A percentile compares a stretch with the other conserved stretches of the same genome.
phyloP scores from a whole-genome alignment of 2,329 filamentous ascomycete species.

The Penicillium sp. region DNA sequence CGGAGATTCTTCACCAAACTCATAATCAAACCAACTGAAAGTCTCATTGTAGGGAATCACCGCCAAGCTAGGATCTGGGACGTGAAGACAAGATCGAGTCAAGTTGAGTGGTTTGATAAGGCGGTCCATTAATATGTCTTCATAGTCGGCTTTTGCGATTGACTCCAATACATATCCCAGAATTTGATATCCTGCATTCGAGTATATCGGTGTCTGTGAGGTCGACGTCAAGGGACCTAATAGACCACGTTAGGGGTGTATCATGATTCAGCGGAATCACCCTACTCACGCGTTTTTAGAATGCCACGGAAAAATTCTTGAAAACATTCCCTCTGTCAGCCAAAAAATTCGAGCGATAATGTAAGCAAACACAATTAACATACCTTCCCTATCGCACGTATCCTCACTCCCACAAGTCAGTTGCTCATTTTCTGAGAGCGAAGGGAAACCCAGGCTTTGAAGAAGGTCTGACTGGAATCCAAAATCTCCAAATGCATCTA shows the following conservation, averaged over 20 bases:
- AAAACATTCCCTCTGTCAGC: background rate
- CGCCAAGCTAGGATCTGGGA: constrained; percentile 14
- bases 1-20: constrained; percentile 44
- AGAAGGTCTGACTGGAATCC: constrained; percentile 6
- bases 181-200: constrained; percentile 39
- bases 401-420: constrained; percentile 13
- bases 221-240: constrained; percentile 31
- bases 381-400: constrained; percentile 15
- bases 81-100: constrained; percentile 33
- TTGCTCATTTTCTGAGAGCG: constrained; percentile 5
- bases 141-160: constrained; percentile 41
- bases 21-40: constrained; percentile 34
- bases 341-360: background rate
- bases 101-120: constrained; percentile 44
- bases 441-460: constrained; percentile 15
- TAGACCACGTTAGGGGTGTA: background rate
- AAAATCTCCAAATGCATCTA: constrained; percentile 17
- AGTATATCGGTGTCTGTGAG: constrained; percentile 37
- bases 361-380: background rate
- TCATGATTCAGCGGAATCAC: too few relatives aligned
- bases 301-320: constrained; percentile 40
- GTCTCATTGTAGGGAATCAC: constrained; percentile 41
- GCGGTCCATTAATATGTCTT: constrained; percentile 35
- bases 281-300: constrained; percentile 23
- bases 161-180: constrained; percentile 42